Evolutionary conservation across 805 yeast species (phyloP), one percentile per base, ranked within the genome.

Genomic region (Schwanniomyces pseudopolymorphus): DNA sequence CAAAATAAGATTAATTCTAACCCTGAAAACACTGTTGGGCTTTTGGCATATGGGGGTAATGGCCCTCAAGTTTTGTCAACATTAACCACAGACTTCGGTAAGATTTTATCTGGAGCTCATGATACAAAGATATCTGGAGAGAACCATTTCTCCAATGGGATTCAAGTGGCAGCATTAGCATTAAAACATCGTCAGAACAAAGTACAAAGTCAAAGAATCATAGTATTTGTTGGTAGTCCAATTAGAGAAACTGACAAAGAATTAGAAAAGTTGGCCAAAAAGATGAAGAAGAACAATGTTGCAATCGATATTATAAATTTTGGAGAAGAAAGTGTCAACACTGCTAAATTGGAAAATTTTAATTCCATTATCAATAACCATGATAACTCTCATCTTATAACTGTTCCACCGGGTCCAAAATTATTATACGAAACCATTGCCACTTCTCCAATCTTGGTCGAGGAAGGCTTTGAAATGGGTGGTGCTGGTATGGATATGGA

Each of bases 111-210:
- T 19, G 97, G 96, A 5, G 74, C 89, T 37, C 96, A 89, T 59
- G 89, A 86, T 39, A 84, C 85, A 26, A 80, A 79, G 54, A 83
- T 94, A 45, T 72, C 75, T 13, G 97, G 96, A 1, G 61, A 63
- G 27, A 66, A 74, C 33, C 87, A 89, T 60, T 76, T 94, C 47
- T 73, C 85, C 24, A 85, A 90, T 33, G 95, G 96, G 9, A 82
- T 94, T 56, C 96, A 91, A 70, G 96, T 94, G 51, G 98, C 98
- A 11, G 77, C 77, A 13, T 66, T 94, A 60, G 97, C 97, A 16
- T 81, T 92, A 61, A 94, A 91, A 64, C 97, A 92, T 70, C 89
- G 99, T 60, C 97, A 90, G 66, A 92, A 94, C 70, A 90, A 87
- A 67, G 85, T 85, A 5, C 98, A 90, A 65, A 86, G 81, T 55